Conservation (phyloP, 345 rosid species). For the Crucihimalaya himalaica region DNA sequence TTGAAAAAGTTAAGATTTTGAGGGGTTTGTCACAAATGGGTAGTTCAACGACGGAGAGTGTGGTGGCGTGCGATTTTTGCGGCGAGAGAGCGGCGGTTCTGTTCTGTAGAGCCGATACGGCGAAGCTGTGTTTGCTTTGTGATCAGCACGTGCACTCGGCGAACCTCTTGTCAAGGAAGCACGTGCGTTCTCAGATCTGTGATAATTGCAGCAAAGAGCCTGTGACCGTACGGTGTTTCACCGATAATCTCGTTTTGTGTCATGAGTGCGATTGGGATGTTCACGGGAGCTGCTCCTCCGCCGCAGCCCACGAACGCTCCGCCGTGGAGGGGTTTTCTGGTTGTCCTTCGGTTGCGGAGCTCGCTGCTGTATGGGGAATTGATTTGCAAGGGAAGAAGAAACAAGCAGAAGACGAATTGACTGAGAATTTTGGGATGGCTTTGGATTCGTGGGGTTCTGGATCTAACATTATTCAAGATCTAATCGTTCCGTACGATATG, state of each 20-base stretch:
- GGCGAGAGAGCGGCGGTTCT: slow-evolving; percentile 64
- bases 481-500: slow-evolving; percentile 5
- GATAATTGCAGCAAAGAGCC: slow-evolving; percentile 69
- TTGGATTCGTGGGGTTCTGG: slow-evolving; percentile 16
- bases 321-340: slow-evolving; percentile 67
- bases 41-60: not conserved
- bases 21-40: not conserved
- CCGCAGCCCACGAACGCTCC: slow-evolving; percentile 59
- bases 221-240: slow-evolving; percentile 58
- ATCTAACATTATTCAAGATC: slow-evolving; percentile 18
- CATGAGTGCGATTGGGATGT: slow-evolving; percentile 76
- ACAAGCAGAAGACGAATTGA: not conserved
- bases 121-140: slow-evolving; percentile 84
- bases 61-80: slow-evolving; percentile 73
- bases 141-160: slow-evolving; percentile 96
- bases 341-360: slow-evolving; percentile 62
- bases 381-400: slow-evolving; percentile 49
- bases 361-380: slow-evolving; percentile 61
- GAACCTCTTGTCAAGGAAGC: slow-evolving; percentile 71
- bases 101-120: slow-evolving; percentile 84
- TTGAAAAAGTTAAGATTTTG: not conserved
- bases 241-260: slow-evolving; percentile 66
- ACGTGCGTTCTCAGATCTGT: slow-evolving; percentile 94
- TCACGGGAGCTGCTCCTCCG: slow-evolving; percentile 65
- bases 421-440: not conserved